Evolutionary conservation across 1,284 basidiomycete genomes (phyloP), one percentile per base, ranked within the genome.

Genomic region (Paramarasmius palmivorus): DNA sequence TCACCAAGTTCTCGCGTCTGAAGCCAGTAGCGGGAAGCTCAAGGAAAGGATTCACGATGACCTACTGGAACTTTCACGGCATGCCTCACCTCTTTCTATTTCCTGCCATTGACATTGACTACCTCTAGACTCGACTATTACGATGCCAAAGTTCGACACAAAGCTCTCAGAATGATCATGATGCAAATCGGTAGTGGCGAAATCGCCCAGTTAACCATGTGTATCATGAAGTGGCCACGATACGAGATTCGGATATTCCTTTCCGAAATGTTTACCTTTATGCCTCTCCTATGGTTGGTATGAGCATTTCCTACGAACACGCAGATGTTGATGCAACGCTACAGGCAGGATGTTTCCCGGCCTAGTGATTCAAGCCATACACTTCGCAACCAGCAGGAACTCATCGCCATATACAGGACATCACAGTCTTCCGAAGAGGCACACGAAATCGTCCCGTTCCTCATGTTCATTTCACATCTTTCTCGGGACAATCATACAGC

Each of bases 101-200:
- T n/a, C n/a, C n/a, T n/a, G 36, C 46, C 40, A n/a, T 12, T 8
- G 2, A 14, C 34, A n/a, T 17, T 4, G 29, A 37, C n/a, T 17
- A 5, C 35, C 3, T 17, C n/a, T 23, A 60, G 59, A 45, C 50
- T 60, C n/a, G 57, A 58, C 19, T 60, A 50, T 36, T 60, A 60
- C 36, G 59, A 58, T 37, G 50, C 35, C 7, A 58, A 58, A 54
- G 59, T 60, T 8, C 54, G 59, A 48, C 56, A 57, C n/a, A 56
- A 54, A 37, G 59, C 59, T 3, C 35, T 60, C 8, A 52, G 50
- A 22, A 10, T 60, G 34, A 58, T 60, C 29, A 58, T 60, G 59
- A 60, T 60, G 32, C 59, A 60, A 36, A 60, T 60, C 37, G 57
- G 57, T 14, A 60, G 57, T 49, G 52, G 57, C 34, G 57, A 60